Base-by-base conservation (phyloP, 345 rosid genomes). In the Brassica carinata region DNA sequence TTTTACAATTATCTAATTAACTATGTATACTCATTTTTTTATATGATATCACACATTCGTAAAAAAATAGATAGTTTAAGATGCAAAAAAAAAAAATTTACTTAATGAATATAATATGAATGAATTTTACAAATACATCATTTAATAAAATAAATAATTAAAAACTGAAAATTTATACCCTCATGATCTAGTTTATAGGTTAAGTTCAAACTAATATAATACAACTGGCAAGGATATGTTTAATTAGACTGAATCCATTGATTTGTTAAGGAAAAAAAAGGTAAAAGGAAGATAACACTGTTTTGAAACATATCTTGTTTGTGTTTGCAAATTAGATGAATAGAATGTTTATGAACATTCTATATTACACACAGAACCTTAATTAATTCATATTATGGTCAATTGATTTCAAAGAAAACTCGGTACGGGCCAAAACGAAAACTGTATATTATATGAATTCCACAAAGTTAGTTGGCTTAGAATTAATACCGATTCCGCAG, bases 291-390 rank as follows among this genome's bases (percentile, higher is more conserved):
- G 58, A 55, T 72, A 30, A 38, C 61, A 72, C 15, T 36, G 15
- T 26, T 71, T n/a, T 45, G 69, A 73, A 67, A 68, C 78, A 67
- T 48, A 30, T 30, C 36, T n/a, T 61, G 17, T 53, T 68, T 59
- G 74, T 27, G 75, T 40, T 18, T 40, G 38, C 15, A 63, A 63
- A 63, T 29, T 5, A 63, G 3, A 23, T 61, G 75, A 68, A 68
- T 38, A 62, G 66, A 68, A 79, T 79, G 82, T 79, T 79, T 10
- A 79, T 73, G 0, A 79, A 79, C 82, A 79, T 79, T 79, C 69
- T 79, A 67, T 67, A 67, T 43, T 23, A 61, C 4, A 48, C 17
- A 6, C 64, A 79, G 57, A 59, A 45, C 64, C 67, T 66, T 65
- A 72, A n/a, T 57, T 31, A 33, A 38, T 13, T 30, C 36, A 18